Percentiles rank a stretch among this genome's conserved stretches.
phyloP scores from a whole-genome alignment of 139 green algal species.

The Pleodorina starrii region DNA sequence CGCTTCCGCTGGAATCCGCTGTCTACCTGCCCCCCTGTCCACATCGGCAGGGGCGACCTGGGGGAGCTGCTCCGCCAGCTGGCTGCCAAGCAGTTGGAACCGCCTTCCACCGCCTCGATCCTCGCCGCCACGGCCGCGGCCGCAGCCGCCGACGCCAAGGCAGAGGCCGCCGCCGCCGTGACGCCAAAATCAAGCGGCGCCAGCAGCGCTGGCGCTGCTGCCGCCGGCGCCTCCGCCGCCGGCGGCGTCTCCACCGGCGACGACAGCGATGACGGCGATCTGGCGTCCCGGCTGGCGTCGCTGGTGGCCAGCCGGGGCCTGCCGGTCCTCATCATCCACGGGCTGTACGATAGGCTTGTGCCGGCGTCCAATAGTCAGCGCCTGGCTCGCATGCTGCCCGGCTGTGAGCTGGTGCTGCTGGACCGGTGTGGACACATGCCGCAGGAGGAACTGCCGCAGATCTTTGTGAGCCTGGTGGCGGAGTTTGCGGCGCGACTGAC shows the following conservation, averaged over 20 bases:
- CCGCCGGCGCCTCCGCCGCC: too few relatives aligned
- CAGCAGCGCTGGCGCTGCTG: too few relatives aligned
- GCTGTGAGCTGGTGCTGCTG: slow-evolving; percentile 71
- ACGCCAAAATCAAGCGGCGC: background rate
- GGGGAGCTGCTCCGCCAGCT: slow-evolving; percentile 23
- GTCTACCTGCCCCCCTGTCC: background rate
- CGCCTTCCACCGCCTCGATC: background rate
- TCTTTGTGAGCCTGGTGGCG: slow-evolving; percentile 73
- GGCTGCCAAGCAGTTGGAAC: background rate
- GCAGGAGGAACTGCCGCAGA: slow-evolving; percentile 88
- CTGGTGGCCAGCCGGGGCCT: slow-evolving; percentile 33
- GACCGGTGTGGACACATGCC: slow-evolving; percentile 83
- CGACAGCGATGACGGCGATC: slow-evolving; percentile 42
- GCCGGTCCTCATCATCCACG: slow-evolving; percentile 85
- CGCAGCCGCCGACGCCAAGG: slow-evolving; percentile 5
- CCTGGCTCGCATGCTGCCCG: slow-evolving; percentile 76
- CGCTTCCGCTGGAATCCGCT: background rate
- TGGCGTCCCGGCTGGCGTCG: slow-evolving; percentile 62
- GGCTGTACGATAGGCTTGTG: slow-evolving; percentile 82
- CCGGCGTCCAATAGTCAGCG: slow-evolving; percentile 82
- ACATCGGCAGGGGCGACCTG: background rate
- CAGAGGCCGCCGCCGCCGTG: background rate
- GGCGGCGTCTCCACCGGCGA: too few relatives aligned
- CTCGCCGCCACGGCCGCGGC: background rate
- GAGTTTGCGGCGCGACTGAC: slow-evolving; percentile 60